Evolutionary conservation across 768 basidiomycete genomes (phyloP).

Genomic region (Coprinellus aureogranulatus): DNA sequence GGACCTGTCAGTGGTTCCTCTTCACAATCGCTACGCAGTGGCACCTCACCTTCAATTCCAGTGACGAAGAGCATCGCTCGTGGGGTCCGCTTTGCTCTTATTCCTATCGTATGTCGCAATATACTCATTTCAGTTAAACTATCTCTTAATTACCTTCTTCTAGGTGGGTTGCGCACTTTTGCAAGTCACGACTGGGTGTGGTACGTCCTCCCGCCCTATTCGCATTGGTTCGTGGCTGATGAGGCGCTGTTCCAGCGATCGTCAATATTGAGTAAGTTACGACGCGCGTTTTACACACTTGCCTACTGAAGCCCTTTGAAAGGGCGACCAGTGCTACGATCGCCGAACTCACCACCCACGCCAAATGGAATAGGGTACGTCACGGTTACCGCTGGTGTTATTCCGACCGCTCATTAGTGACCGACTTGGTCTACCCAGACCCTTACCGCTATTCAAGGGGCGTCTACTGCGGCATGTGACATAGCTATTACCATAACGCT

Average conservation of each 20-base stretch:
- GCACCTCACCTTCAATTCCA: background rate
- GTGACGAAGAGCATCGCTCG: background rate
- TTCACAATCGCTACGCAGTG: too few species aligned
- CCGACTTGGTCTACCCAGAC: background rate
- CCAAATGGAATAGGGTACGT: background rate
- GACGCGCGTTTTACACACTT: background rate
- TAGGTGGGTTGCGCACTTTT: too few species aligned
- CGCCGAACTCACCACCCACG: background rate
- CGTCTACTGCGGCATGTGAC: slow-evolving; percentile 1
- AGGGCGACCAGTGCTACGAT: background rate
- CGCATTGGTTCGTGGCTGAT: too few species aligned
- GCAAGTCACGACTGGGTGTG: background rate
- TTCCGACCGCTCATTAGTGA: too few species aligned
- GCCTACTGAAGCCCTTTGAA: background rate
- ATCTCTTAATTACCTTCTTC: too few species aligned
- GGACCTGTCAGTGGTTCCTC: slow-evolving; percentile 5
- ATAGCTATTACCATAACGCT: slow-evolving; percentile 1
- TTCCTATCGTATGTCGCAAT: background rate
- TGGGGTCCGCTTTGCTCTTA: background rate
- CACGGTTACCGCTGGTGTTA: too few species aligned
- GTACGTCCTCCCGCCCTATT: background rate
- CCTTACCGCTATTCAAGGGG: slow-evolving; percentile 2
- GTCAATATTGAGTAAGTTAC: background rate
- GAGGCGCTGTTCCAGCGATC: background rate
- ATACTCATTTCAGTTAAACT: too few species aligned